These are phyloP conservation scores for Moesziomyces aphidis DNA, from an alignment of 1,284 basidiomycete genomes.

Conservation along the genomic window DNA sequence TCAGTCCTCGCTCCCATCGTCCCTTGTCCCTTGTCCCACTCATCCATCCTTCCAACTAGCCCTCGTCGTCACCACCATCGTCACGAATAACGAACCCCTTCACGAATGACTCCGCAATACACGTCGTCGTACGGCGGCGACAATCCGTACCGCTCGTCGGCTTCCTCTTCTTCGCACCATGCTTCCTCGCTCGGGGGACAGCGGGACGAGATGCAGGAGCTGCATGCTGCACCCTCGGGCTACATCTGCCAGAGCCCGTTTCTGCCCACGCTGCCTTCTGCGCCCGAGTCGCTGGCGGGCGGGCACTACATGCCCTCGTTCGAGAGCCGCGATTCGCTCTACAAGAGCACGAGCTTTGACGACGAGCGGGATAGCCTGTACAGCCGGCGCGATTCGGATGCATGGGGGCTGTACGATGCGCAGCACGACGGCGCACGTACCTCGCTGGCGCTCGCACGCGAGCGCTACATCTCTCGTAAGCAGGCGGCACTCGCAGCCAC, in stretches of 20 bases:
- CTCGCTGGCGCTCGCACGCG: slow-evolving; percentile 39
- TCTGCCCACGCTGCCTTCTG: slow-evolving; percentile 14
- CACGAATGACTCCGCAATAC: slow-evolving; percentile 5
- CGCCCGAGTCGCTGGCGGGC: slow-evolving; percentile 9
- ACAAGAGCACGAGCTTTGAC: slow-evolving; percentile 16
- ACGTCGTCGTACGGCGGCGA: slow-evolving; percentile 8
- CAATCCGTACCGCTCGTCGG: slow-evolving; percentile 4
- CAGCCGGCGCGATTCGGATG: slow-evolving; percentile 25
- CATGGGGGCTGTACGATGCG: slow-evolving; percentile 31
- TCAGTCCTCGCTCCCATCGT: background rate
- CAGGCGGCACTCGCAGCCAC: slow-evolving; percentile 25
- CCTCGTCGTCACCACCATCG: background rate
- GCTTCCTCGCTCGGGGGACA: background rate
- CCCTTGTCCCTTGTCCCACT: background rate
- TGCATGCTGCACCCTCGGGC: slow-evolving; percentile 25
- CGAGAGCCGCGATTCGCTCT: slow-evolving; percentile 24
- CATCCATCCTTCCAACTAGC: background rate
- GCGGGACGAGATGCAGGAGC: slow-evolving; percentile 28
- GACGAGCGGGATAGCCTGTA: slow-evolving; percentile 19
- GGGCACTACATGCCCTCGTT: slow-evolving; percentile 29
- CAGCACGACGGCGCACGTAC: slow-evolving; percentile 11
- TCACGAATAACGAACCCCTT: background rate
- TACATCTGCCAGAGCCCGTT: slow-evolving; percentile 15
- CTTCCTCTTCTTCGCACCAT: slow-evolving; percentile 16
- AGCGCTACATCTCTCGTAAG: slow-evolving; percentile 51